Percentiles rank a stretch among this genome's conserved stretches.
phyloP scores from a whole-genome alignment of 108 stramenopile genomes.

The Aurantiochytrium sp. region DNA sequence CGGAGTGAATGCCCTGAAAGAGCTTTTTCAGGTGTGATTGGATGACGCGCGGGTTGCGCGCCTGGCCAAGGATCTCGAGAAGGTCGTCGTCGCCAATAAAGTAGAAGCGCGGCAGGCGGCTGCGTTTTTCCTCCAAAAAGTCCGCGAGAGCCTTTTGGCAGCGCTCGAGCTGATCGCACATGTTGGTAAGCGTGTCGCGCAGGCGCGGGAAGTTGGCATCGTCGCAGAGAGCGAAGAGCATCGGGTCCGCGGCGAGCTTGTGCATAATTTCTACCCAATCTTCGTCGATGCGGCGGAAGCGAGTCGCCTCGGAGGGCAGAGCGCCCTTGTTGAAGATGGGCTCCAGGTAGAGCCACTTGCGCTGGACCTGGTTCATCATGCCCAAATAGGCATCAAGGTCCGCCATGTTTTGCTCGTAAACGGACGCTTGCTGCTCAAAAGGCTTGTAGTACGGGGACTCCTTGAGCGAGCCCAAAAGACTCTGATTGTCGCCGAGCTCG shows the following conservation, averaged over 20 bases:
- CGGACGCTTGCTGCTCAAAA: slow-evolving; percentile 53
- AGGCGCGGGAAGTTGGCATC: slow-evolving; percentile 51
- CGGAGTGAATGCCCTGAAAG: slow-evolving; percentile 60
- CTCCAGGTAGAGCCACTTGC: slow-evolving; percentile 67
- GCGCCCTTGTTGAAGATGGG: slow-evolving; percentile 66
- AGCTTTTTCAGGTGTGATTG: slow-evolving; percentile 67
- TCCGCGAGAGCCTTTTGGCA: slow-evolving; percentile 64
- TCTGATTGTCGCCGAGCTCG: slow-evolving; percentile 69
- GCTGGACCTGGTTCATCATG: slow-evolving; percentile 48
- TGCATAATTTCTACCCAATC: slow-evolving; percentile 63
- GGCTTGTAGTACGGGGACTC: slow-evolving; percentile 64
- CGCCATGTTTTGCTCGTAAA: slow-evolving; percentile 47
- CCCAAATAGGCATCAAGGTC: slow-evolving; percentile 32
- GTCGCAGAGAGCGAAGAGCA: slow-evolving; percentile 58
- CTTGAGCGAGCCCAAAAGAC: slow-evolving; percentile 56
- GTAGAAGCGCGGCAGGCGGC: slow-evolving; percentile 63
- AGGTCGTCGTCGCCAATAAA: slow-evolving; percentile 69
- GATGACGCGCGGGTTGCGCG: slow-evolving; percentile 58
- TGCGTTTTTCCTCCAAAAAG: slow-evolving; percentile 62
- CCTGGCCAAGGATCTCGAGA: slow-evolving; percentile 64
- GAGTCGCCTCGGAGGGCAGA: slow-evolving; percentile 50
- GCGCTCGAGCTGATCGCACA: slow-evolving; percentile 63
- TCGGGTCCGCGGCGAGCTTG: slow-evolving; percentile 50
- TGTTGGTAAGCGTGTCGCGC: slow-evolving; percentile 35
- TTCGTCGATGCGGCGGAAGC: slow-evolving; percentile 61